A percentile compares a stretch with the other conserved stretches of the same genome.
Conservation (phyloP, 208 protist species). For the Herpetomonas samuelpessoai region DNA sequence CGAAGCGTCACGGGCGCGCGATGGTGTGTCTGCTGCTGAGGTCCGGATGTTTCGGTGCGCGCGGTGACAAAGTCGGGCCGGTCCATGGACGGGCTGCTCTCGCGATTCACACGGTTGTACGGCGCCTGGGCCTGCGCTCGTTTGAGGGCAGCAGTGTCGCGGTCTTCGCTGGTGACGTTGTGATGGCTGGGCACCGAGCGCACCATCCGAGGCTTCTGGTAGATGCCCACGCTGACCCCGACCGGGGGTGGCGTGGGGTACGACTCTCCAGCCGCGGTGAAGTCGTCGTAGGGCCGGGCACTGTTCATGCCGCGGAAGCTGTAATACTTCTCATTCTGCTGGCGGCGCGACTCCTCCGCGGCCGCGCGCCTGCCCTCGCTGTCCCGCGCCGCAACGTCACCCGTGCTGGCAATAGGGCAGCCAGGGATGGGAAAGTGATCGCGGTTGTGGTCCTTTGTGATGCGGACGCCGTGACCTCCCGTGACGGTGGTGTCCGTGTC, state of each 20-base stretch:
- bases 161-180: conserved; percentile 23
- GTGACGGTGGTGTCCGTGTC: conserved; percentile 24
- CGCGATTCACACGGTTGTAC: conserved; percentile 21
- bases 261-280: conserved; percentile 27
- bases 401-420: conserved; percentile 3
- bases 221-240: conserved; percentile 40
- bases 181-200: conserved; percentile 21
- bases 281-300: conserved; percentile 34
- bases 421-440: conserved; percentile 20
- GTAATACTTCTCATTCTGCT: neutral
- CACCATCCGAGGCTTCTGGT: conserved; percentile 25
- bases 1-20: conserved; percentile 19
- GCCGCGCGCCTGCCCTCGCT: neutral
- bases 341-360: neutral
- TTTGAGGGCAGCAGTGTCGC: conserved; percentile 43
- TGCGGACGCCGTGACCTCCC: conserved; percentile 18
- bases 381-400: neutral
- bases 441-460: conserved; percentile 32
- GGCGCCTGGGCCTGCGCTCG: conserved; percentile 18
- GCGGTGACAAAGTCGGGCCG: conserved; percentile 39
- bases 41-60: too few species aligned
- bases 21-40: too few species aligned
- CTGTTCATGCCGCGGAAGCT: neutral
- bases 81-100: conserved; percentile 20
- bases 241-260: conserved; percentile 69